Evolutionary conservation across 1,139 yeast species (phyloP).

Genomic region (Suhomyces taliae): DNA sequence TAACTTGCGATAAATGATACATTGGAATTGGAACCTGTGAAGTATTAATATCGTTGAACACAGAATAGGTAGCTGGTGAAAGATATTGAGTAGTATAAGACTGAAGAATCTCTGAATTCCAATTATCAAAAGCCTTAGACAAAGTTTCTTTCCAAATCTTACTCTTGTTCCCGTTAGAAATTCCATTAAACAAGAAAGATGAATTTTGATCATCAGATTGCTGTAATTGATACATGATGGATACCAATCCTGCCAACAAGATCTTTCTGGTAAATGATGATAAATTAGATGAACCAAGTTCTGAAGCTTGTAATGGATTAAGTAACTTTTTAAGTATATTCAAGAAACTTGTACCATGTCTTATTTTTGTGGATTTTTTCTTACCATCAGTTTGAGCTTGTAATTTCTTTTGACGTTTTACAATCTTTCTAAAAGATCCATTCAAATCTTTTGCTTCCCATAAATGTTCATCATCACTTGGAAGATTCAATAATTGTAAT

Average conservation of each 20-base stretch:
- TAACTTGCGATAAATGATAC: slow-evolving; percentile 72
- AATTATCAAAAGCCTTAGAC: slow-evolving; percentile 23
- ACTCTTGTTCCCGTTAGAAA: slow-evolving; percentile 13
- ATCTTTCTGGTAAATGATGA: slow-evolving; percentile 61
- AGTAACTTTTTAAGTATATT: slow-evolving; percentile 36
- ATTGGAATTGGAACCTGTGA: slow-evolving; percentile 30
- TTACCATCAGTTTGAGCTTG: slow-evolving; percentile 16
- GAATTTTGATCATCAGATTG: slow-evolving; percentile 63
- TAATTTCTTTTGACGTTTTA: slow-evolving; percentile 38
- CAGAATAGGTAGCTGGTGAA: slow-evolving; percentile 11
- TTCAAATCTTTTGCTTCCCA: slow-evolving; percentile 60
- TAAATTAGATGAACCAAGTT: slow-evolving; percentile 13
- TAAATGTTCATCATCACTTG: slow-evolving; percentile 68
- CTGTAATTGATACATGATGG: slow-evolving; percentile 73
- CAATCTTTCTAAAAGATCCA: slow-evolving; percentile 42
- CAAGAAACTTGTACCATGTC: slow-evolving; percentile 35
- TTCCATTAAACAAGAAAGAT: slow-evolving; percentile 39
- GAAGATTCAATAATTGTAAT: slow-evolving; percentile 65
- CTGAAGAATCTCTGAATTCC: slow-evolving; percentile 20
- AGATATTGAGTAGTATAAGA: slow-evolving; percentile 9
- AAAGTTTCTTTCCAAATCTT: slow-evolving; percentile 22
- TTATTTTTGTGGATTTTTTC: slow-evolving; percentile 14
- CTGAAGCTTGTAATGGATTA: slow-evolving; percentile 19
- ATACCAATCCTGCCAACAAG: slow-evolving; percentile 66
- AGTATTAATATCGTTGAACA: slow-evolving; percentile 16